These are phyloP conservation scores for Silene noctiflora DNA, from an alignment of 179 eudicot species.

Conservation along the genomic window DNA sequence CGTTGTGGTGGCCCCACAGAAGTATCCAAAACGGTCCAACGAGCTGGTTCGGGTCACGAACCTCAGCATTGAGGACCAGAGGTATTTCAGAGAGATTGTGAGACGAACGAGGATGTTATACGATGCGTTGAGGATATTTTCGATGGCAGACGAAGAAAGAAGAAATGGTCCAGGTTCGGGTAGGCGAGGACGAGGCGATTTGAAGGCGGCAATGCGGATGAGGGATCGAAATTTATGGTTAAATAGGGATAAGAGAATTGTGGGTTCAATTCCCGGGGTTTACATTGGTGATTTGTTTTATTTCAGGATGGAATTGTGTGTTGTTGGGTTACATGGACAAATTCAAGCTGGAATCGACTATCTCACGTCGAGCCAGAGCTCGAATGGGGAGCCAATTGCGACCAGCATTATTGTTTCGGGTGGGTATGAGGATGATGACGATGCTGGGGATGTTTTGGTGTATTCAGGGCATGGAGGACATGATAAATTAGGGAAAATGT, in stretches of 20 bases:
- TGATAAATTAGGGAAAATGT: slow-evolving; percentile 54
- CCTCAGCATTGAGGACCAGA: slow-evolving; percentile 47
- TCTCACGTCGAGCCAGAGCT: slow-evolving; percentile 61
- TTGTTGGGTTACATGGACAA: slow-evolving; percentile 82
- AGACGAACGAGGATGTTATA: slow-evolving; percentile 61
- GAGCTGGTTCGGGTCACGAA: slow-evolving; percentile 79
- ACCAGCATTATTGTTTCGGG: slow-evolving; percentile 89
- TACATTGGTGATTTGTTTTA: slow-evolving; percentile 75
- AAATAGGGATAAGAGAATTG: slow-evolving; percentile 73
- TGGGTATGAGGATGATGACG: slow-evolving; percentile 85
- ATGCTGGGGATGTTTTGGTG: slow-evolving; percentile 68
- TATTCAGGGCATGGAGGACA: slow-evolving; percentile 96
- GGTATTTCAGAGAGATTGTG: slow-evolving; percentile 61
- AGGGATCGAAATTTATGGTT: slow-evolving; percentile 67
- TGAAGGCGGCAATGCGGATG: slow-evolving; percentile 53
- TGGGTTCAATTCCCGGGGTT: slow-evolving; percentile 83
- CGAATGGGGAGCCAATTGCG: slow-evolving; percentile 86
- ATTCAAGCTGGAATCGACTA: slow-evolving; percentile 87
- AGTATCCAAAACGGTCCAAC: slow-evolving; percentile 39
- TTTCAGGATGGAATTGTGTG: slow-evolving; percentile 84
- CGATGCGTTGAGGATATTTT: slow-evolving; percentile 53
- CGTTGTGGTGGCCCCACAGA: slow-evolving; percentile 14
- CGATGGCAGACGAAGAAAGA: slow-evolving; percentile 49
- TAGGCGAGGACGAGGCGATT: slow-evolving; percentile 50
- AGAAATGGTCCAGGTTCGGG: slow-evolving; percentile 29